Evolutionary conservation across 768 basidiomycete species (phyloP).

Genomic region (Holtermanniella nyarrowii): DNA sequence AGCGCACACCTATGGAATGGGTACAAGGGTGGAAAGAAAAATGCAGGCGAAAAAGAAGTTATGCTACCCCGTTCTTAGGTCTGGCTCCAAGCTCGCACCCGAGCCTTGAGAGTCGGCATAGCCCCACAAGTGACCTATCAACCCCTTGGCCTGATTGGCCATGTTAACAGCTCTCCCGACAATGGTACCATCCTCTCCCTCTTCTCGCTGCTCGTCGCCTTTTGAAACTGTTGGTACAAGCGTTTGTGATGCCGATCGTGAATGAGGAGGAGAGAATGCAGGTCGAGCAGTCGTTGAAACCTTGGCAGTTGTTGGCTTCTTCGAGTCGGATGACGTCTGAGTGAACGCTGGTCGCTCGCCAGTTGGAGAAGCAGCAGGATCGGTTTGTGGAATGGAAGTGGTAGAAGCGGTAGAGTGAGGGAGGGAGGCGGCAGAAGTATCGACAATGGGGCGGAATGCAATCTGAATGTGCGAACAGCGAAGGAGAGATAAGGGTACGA

Average conservation of each 20-base stretch:
- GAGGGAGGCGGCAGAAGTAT: constrained; percentile 39
- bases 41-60: neutral
- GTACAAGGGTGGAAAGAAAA: no score
- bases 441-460: constrained; percentile 31
- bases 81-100: neutral
- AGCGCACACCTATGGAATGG: no score
- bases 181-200: constrained; percentile 44
- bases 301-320: neutral
- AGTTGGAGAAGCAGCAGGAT: neutral
- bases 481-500: neutral
- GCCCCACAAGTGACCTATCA: constrained; percentile 57
- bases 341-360: neutral
- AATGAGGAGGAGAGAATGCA: neutral
- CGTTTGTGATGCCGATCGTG: neutral
- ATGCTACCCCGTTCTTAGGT: neutral
- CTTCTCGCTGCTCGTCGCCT: neutral
- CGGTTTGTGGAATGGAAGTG: neutral
- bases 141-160: constrained; percentile 66
- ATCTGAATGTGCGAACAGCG: constrained; percentile 23
- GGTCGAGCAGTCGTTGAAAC: neutral
- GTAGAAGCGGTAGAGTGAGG: constrained; percentile 25
- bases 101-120: neutral
- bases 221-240: neutral
- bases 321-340: neutral
- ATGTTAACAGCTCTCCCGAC: constrained; percentile 64